Evolutionary conservation across 2,329 filamentous ascomycete genomes (phyloP), one percentile per base, ranked within the genome.

Genomic region (Leptographium flavum): DNA sequence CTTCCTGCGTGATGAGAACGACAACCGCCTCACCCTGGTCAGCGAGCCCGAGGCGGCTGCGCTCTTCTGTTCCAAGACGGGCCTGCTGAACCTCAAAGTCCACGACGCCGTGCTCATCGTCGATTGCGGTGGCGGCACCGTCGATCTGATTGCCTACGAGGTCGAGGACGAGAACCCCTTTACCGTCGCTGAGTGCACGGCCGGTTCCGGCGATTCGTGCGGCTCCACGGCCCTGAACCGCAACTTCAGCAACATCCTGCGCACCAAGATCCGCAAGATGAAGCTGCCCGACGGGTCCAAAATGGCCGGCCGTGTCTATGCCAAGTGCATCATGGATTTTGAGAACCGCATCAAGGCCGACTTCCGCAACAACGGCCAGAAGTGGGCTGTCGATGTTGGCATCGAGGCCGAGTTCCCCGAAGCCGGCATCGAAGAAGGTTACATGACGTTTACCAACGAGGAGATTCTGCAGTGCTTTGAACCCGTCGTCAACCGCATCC

Each of bases 281-380:
- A 96, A 96, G 67, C 73, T 98, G 39, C 88, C 92, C 1, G 90
- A 96, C 59, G 90, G 88, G 39, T 95, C 90, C 55, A 93, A 90
- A 67, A 96, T 87, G 3, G 90, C 92, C n/a, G 90, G 90, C 37
- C 87, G 90, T 64, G 92, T 98, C 45, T 96, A 96, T 63, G 90
- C 90, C 54, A 96, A 96, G 69, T 96, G 90, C 63, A 96, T 98
- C 65, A 96, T 96, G 90, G 92, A 98, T 66, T 98, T 98, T 58
- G 92, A 98, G 70, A 96, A 96, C 75, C 75, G 92, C 63, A 95
- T 98, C 75, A 98, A 98, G 73, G 92, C 92, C 42, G 92, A 96
- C 64, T 98, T 98, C 81, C 80, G 92, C 53, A 96, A 96, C 70
- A 96, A 95, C 63, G 88, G 90, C 42, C 90, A 96, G 65, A 96